Evolutionary conservation across 495 filamentous ascomycete genomes (phyloP).

Genomic region (Aspergillus wentii): DNA sequence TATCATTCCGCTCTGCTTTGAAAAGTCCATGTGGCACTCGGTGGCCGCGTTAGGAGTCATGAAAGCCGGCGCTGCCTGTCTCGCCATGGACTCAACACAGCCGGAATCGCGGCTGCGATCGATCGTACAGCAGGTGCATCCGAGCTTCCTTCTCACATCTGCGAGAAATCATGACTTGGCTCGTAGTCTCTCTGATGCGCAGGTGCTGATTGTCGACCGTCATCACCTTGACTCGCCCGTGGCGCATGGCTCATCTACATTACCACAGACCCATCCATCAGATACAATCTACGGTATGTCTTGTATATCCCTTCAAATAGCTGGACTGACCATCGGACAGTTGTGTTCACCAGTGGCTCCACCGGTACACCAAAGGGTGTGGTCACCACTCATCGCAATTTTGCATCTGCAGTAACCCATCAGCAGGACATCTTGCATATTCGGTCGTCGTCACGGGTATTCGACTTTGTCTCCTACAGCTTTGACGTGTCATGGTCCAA

Average conservation of each 20-base stretch:
- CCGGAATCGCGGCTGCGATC: conserved; percentile 12
- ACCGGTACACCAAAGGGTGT: conserved; percentile 38
- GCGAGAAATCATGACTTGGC: no score
- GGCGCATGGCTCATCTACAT: no score
- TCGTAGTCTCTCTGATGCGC: no score
- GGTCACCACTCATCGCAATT: no score
- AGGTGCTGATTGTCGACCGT: no score
- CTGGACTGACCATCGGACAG: no score
- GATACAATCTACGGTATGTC: no score
- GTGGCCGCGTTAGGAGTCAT: conserved; percentile 29
- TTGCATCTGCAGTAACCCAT: conserved; percentile 3
- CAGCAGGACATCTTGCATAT: conserved; percentile 31
- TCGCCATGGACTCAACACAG: conserved; percentile 18
- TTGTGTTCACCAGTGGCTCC: conserved; percentile 28
- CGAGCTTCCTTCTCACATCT: no score
- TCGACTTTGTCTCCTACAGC: conserved; percentile 41
- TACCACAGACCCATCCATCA: no score
- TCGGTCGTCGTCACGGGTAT: conserved; percentile 34
- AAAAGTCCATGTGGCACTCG: conserved; percentile 43
- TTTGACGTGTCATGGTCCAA: conserved; percentile 43
- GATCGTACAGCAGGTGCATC: no score
- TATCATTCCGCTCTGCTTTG: conserved; percentile 52
- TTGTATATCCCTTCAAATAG: no score
- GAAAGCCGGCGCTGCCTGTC: conserved; percentile 25
- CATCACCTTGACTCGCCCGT: no score